Base-by-base conservation (phyloP, 345 rosid species). In the Erysimum cheiranthoides region DNA sequence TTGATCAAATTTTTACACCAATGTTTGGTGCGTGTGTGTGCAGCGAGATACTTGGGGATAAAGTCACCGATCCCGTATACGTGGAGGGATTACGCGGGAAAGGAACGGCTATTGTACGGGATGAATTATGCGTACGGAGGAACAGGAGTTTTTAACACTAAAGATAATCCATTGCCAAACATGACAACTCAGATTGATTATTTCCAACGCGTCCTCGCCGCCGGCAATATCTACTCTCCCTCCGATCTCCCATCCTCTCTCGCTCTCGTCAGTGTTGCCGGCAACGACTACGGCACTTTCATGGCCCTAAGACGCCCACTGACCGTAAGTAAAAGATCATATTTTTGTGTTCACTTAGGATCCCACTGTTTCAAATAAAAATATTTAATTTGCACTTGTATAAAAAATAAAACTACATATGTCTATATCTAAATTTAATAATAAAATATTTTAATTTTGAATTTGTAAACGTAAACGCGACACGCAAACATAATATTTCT, bases 51-150 rank as follows among this genome's bases (percentile, higher is more conserved):
- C 75, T 50, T 87, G 58, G 84, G 90, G n/a, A 66, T 87, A 45
- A 82, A 79, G 74, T 84, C 97, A 40, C 98, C 98, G 4, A 76
- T 88, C 1, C 84, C 95, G 1, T 94, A 83, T 83, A 84, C 64
- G 73, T 82, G 77, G 84, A 81, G 80, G 78, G 75, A 78, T 9
- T 28, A 67, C 13, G 84, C 64, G 31, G 68, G 77, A 0, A 57
- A 34, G 8, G 74, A 79, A 34, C 75, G 71, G n/a, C 12, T 84
- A 66, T 68, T 65, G 40, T 56, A 65, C 34, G 97, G 98, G 16
- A 78, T 94, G 85, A 94, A 94, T 70, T 90, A 87, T 63, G 98
- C 97, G 0, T 84, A 71, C 25, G 98, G 97, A 56, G 96, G 95
- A 21, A 87, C 95, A 0, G 96, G 98, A 5, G 96, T 92, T 46